Conservation (phyloP, 1,284 basidiomycete species). For the Coriolopsis trogii region DNA sequence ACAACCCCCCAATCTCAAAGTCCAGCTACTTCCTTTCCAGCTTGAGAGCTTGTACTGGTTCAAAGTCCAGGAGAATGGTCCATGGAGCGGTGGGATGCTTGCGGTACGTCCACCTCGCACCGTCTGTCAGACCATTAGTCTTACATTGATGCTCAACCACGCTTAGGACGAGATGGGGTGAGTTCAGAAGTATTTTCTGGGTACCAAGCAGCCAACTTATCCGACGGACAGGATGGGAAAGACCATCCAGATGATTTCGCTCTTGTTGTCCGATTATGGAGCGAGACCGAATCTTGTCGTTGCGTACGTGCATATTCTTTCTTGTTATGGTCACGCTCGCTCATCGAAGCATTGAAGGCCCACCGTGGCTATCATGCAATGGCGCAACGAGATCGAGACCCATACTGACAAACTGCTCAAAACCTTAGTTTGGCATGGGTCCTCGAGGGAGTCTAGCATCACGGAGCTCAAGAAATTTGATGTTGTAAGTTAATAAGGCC, state of each 20-base stretch:
- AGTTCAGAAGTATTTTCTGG: slow-evolving; percentile 18
- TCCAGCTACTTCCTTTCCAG: slow-evolving; percentile 79
- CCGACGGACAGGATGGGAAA: slow-evolving; percentile 85
- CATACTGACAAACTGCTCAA: slow-evolving; percentile 76
- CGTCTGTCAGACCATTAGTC: background rate
- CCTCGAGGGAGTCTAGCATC: slow-evolving; percentile 62
- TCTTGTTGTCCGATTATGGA: slow-evolving; percentile 77
- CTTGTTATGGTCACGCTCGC: background rate
- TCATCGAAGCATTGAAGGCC: slow-evolving; percentile 50
- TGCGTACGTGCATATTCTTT: slow-evolving; percentile 66
- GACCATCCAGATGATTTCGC: slow-evolving; percentile 95
- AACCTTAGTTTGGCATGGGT: slow-evolving; percentile 93
- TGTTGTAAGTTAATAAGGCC: slow-evolving; percentile 61
- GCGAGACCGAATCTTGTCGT: slow-evolving; percentile 88
- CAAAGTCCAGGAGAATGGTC: slow-evolving; percentile 87
- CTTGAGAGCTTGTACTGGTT: slow-evolving; percentile 96
- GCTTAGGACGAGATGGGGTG: slow-evolving; percentile 88
- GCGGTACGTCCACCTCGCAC: slow-evolving; percentile 58
- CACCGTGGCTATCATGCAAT: slow-evolving; percentile 98
- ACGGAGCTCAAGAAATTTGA: slow-evolving; percentile 84
- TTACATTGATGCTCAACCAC: background rate
- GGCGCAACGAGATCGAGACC: slow-evolving; percentile 91
- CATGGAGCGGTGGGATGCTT: slow-evolving; percentile 93
- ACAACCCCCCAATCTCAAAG: slow-evolving; percentile 83
- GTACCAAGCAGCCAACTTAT: slow-evolving; percentile 1